A percentile compares a stretch with the other conserved stretches of the same genome.
Conservation (phyloP, 306 rosid genomes). For the Medicago lupulina region DNA sequence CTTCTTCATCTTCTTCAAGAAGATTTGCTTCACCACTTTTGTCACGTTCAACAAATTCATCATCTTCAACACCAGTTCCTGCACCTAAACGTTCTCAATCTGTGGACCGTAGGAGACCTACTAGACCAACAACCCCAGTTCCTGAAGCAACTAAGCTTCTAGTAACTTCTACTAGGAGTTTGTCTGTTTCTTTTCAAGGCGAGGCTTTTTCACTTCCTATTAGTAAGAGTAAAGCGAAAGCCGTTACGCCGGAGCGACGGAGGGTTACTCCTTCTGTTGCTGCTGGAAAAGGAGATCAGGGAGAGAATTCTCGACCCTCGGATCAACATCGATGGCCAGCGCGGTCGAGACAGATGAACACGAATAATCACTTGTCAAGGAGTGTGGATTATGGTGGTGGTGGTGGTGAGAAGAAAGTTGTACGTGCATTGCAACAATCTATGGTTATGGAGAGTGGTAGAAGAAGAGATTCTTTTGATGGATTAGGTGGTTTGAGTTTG, state of each 20-base stretch:
- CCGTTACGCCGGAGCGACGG: slow-evolving; percentile 86
- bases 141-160: slow-evolving; percentile 83
- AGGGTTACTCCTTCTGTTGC: slow-evolving; percentile 72
- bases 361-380: slow-evolving; percentile 53
- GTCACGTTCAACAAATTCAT: slow-evolving; percentile 78
- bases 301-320: slow-evolving; percentile 73
- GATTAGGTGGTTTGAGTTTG: slow-evolving; percentile 70
- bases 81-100: slow-evolving; percentile 85
- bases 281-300: slow-evolving; percentile 73
- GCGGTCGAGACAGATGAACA: slow-evolving; percentile 50
- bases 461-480: slow-evolving; percentile 83
- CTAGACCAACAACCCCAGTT: slow-evolving; percentile 62
- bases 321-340: slow-evolving; percentile 99
- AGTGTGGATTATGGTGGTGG: slow-evolving; percentile 61
- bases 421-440: slow-evolving; percentile 72
- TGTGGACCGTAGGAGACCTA: slow-evolving; percentile 76
- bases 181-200: slow-evolving; percentile 97
- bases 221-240: slow-evolving; percentile 82
- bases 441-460: slow-evolving; percentile 53
- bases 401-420: slow-evolving; percentile 53
- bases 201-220: slow-evolving; percentile 95
- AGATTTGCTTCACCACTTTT: slow-evolving; percentile 90
- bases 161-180: slow-evolving; percentile 90
- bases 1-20: slow-evolving; percentile 66
- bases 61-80: slow-evolving; percentile 66